Conservation (phyloP, 345 rosid species). For the Rhizophora apiculata region DNA sequence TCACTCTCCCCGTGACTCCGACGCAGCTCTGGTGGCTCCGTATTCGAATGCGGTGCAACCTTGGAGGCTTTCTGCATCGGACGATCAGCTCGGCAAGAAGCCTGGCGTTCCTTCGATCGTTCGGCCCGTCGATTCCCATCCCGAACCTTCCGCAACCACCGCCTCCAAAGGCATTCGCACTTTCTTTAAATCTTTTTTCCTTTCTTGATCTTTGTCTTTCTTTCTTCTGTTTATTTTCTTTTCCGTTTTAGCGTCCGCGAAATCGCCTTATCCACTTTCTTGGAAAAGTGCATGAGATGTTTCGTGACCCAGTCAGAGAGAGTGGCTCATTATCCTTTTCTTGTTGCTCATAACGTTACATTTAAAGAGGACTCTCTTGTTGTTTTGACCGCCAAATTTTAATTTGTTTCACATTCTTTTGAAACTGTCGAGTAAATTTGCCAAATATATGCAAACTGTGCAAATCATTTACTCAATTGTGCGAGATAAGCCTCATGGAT, state of each 20-base stretch:
- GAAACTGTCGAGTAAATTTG: too few relatives aligned
- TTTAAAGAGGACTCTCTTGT: too few relatives aligned
- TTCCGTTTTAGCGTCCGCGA: neutral
- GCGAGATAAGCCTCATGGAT: too few relatives aligned
- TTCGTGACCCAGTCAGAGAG: neutral
- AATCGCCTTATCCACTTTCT: neutral
- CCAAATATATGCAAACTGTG: too few relatives aligned
- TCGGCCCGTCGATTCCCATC: slow-evolving; percentile 61
- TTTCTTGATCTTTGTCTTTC: neutral
- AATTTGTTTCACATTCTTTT: neutral
- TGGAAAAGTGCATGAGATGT: neutral
- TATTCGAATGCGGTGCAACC: slow-evolving; percentile 34
- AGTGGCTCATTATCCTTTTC: too few relatives aligned
- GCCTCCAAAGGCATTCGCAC: slow-evolving; percentile 48
- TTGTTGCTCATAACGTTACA: too few relatives aligned
- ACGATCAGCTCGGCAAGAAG: slow-evolving; percentile 40
- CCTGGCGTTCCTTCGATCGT: slow-evolving; percentile 45
- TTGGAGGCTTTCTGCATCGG: slow-evolving; percentile 32
- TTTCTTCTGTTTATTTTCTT: neutral
- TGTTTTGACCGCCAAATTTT: neutral
- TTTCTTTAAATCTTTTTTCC: neutral
- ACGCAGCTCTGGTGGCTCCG: slow-evolving; percentile 27
- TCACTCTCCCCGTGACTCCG: slow-evolving; percentile 11
- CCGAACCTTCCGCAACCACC: slow-evolving; percentile 49
- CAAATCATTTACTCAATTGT: too few relatives aligned